These are phyloP conservation scores for Ilyonectria destructans DNA, from an alignment of 2,329 filamentous ascomycete species.

Conservation along the genomic window DNA sequence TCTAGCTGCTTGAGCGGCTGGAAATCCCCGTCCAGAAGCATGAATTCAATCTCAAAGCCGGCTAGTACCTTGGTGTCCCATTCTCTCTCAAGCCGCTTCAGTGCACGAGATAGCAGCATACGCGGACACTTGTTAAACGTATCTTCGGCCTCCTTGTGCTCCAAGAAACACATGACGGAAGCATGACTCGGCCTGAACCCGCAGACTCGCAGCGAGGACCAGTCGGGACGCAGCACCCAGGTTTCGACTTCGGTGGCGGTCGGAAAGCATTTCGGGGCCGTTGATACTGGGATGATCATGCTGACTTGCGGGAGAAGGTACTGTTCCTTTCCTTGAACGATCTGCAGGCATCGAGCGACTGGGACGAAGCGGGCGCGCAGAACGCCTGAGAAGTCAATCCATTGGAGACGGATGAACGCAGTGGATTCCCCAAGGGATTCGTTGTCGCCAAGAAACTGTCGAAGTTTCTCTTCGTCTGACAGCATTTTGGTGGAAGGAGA, in stretches of 20 bases:
- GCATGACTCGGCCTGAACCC: background rate
- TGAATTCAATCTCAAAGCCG: background rate
- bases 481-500: background rate
- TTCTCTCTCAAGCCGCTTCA: background rate
- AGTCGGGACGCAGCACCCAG: background rate
- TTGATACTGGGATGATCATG: constrained; percentile 23
- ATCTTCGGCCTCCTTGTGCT: background rate
- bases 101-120: background rate
- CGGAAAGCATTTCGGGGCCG: constrained; percentile 9
- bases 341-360: constrained; percentile 13
- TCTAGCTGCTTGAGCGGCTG: background rate
- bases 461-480: background rate
- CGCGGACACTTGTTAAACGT: background rate
- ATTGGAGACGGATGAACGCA: constrained; percentile 16
- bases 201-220: background rate
- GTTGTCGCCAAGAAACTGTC: background rate
- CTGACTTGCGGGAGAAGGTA: constrained; percentile 14
- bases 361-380: constrained; percentile 22
- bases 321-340: constrained; percentile 1
- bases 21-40: background rate
- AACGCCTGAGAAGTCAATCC: constrained; percentile 23
- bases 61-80: background rate
- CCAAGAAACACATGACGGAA: background rate
- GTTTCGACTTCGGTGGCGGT: background rate
- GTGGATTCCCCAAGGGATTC: background rate